phyloP scores from a whole-genome alignment of 2,329 filamentous ascomycete species.

The Diaporthe ilicicola region DNA sequence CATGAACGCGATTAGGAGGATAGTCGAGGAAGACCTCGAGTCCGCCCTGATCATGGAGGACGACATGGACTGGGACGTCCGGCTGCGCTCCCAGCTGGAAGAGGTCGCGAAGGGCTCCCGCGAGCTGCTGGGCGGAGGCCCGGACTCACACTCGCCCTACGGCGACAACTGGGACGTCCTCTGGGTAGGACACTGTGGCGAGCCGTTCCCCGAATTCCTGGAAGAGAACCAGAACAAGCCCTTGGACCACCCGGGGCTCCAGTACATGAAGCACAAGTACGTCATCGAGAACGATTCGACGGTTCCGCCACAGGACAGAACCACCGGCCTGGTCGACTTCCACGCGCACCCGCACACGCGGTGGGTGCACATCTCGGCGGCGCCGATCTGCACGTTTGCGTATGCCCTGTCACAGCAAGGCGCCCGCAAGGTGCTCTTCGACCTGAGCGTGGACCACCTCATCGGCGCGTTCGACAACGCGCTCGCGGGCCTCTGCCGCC shows the following conservation, averaged over 20 bases:
- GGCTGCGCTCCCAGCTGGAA: constrained; percentile 49
- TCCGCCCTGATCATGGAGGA: constrained; percentile 56
- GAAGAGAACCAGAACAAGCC: constrained; percentile 38
- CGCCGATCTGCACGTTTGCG: constrained; percentile 39
- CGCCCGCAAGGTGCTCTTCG: constrained; percentile 45
- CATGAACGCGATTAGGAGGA: constrained; percentile 46
- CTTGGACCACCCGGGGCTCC: constrained; percentile 34
- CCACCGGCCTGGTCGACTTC: constrained; percentile 43
- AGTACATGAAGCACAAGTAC: constrained; percentile 40
- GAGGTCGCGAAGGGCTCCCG: constrained; percentile 27
- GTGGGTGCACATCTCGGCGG: constrained; percentile 22
- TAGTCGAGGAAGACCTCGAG: constrained; percentile 48
- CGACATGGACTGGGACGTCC: constrained; percentile 57
- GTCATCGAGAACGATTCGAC: constrained; percentile 39
- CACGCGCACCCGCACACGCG: constrained; percentile 29
- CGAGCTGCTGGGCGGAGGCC: constrained; percentile 30
- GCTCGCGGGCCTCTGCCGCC: constrained; percentile 47
- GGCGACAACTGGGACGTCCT: constrained; percentile 61
- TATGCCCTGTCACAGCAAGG: constrained; percentile 46
- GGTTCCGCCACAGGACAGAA: constrained; percentile 38
- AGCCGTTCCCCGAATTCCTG: constrained; percentile 40
- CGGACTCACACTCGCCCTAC: constrained; percentile 45
- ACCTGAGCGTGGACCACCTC: constrained; percentile 46
- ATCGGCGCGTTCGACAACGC: constrained; percentile 46
- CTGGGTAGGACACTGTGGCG: constrained; percentile 60